Base-by-base conservation (phyloP, 2,329 filamentous ascomycete genomes). In the Fusarium hostae region DNA sequence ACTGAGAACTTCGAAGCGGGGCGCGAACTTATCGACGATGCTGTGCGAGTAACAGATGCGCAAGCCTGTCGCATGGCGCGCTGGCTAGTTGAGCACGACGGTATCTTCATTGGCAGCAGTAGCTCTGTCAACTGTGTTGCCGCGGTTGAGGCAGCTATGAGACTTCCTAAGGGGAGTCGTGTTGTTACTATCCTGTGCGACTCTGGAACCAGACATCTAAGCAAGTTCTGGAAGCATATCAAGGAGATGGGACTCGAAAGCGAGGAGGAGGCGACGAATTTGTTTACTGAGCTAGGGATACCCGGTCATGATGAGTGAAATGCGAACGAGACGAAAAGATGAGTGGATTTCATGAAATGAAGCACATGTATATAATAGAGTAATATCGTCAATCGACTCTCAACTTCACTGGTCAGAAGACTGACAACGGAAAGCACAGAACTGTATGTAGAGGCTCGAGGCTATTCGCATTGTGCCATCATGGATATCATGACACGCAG, bases 111-210 rank as follows among this genome's bases (percentile, higher is more conserved):
- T 43, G 97, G 96, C 12, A 97, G 95, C 80, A 97, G 94, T 80
- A 97, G 93, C 81, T 92, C 95, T n/a, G 95, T 99, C 57, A 99
- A 99, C 80, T 97, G 95, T 86, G 92, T 93, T 44, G 94, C 92
- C 8, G 92, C 93, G 26, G 90, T 93, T 13, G 87, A 87, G 55
- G 86, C 91, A 7, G 93, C 92, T 30, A 86, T 90, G 78, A 83
- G 84, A 44, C 82, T 95, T 68, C 88, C 88, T 8, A 79, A 82
- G 58, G 87, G 86, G 18, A 92, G 91, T 65, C 86, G 85, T 35
- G 88, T 97, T 44, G 92, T 95, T n/a, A 96, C 94, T 0, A 85
- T 97, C n/a, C 82, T 96, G 11, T 96, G 93, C 80, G 94, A 97
- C 82, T 90, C 89, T n/a, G 92, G 94, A n/a, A 90, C 90, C 13